These are phyloP conservation scores for Pestalotiopsis sp. DNA, from an alignment of 2,329 filamentous ascomycete species.

Conservation along the genomic window DNA sequence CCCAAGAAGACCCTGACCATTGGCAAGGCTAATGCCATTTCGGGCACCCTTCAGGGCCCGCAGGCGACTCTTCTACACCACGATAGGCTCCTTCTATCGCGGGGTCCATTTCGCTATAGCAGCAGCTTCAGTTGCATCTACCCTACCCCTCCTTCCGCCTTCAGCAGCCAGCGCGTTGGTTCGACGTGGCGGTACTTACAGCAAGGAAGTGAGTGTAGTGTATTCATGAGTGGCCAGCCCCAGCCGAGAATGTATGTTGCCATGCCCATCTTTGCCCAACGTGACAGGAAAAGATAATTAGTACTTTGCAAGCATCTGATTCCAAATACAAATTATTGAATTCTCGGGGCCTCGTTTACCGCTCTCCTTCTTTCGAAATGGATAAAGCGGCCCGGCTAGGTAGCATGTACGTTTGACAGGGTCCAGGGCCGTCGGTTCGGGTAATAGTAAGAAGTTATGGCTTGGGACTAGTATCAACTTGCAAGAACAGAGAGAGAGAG, in stretches of 20 bases:
- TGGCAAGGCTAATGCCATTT: background rate
- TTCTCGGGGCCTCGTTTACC: background rate
- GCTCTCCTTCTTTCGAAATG: background rate
- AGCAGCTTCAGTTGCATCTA: background rate
- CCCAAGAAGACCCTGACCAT: background rate
- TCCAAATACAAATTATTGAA: background rate
- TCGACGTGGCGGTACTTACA: slow-evolving; percentile 8
- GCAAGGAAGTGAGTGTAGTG: slow-evolving; percentile 1
- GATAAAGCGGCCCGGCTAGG: background rate
- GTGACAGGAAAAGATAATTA: background rate
- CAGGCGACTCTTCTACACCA: background rate
- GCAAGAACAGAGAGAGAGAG: background rate
- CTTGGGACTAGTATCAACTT: background rate
- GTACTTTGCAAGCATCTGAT: background rate
- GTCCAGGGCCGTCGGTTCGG: background rate
- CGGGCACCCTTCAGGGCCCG: background rate
- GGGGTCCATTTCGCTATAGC: slow-evolving; percentile 1
- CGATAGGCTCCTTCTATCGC: slow-evolving; percentile 3
- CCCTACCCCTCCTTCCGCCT: slow-evolving; percentile 12
- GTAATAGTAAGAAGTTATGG: background rate
- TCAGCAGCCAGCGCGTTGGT: slow-evolving; percentile 9
- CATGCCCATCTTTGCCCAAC: background rate
- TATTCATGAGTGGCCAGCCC: background rate
- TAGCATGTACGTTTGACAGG: background rate
- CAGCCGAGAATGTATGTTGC: background rate